Evolutionary conservation across 2,329 filamentous ascomycete genomes (phyloP), one percentile per base, ranked within the genome.

Genomic region (Fusarium anguioides): DNA sequence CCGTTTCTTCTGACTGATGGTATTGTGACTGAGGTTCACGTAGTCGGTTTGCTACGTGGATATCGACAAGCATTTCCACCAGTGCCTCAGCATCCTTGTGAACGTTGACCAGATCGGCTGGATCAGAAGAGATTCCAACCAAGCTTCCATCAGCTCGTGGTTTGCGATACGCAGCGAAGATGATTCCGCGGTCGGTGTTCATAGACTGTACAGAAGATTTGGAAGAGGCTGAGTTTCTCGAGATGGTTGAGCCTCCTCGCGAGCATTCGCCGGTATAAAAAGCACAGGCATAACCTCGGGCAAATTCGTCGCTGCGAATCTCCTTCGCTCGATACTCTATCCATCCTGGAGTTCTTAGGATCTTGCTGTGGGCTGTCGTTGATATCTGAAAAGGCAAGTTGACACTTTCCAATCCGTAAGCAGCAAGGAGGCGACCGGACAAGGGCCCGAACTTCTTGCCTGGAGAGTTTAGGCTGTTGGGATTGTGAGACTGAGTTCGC

Each of bases 121-220:
- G 72, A 21, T 60, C 70, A 29, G 77, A 77, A 55, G 74, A 76
- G 44, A 78, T 78, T 14, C 75, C 75, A 14, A 77, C 72, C 37
- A 77, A 75, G 27, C 71, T 73, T 17, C 77, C 77, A 23, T 80
- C 80, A 9, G 72, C 73, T 39, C 78, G 76, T 17, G 83, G 82
- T 62, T 83, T 82, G 21, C 84, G 80, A 66, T 87, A 87, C 0
- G 84, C 85, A 1, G 84, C 85, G 53, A 87, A 87, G 7, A 87
- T 81, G 57, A 87, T 83, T 42, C 85, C 85, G 29, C 83, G 80
- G 66, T 86, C 82, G 49, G 79, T 78, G 57, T 62, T 69, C 60
- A 67, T 51, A 59, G 73, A 33, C 60, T 51, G 31, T 51, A 70
- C 31, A 56, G 66, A 53, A 11, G 72, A 70, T 14, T 72, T 68